phyloP scores from a whole-genome alignment of 140 eudicot species.

The Cichorium intybus region DNA sequence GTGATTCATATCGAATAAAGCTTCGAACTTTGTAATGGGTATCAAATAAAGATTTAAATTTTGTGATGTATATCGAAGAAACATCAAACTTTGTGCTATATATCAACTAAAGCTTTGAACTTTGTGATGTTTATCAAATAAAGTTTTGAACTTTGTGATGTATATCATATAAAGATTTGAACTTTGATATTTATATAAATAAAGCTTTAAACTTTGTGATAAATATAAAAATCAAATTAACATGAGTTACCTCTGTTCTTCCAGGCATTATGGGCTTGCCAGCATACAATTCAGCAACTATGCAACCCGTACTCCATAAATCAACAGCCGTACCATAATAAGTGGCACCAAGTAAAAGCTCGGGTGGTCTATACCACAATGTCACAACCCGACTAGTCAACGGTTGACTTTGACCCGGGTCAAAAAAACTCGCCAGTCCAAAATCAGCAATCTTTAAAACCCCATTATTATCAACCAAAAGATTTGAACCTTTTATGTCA shows the following conservation, averaged over 20 bases:
- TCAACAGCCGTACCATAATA: constrained; percentile 77
- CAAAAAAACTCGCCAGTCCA: constrained; percentile 75
- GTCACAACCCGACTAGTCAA: constrained; percentile 86
- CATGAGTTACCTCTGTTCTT: constrained; percentile 69
- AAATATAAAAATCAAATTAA: no score
- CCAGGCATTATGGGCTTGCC: constrained; percentile 93
- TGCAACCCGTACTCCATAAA: constrained; percentile 92
- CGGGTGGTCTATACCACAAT: constrained; percentile 92
- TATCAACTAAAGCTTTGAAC: no score
- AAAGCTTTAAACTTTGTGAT: no score
- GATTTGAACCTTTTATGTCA: constrained; percentile 85
- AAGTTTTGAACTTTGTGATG: no score
- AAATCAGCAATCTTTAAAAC: constrained; percentile 79
- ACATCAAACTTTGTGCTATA: no score
- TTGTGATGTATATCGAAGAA: no score
- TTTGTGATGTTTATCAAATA: no score
- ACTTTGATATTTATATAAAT: no score
- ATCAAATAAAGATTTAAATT: no score
- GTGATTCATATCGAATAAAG: no score
- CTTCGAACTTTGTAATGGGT: no score
- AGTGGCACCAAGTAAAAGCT: constrained; percentile 87
- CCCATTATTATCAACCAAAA: constrained; percentile 72
- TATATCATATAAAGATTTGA: no score
- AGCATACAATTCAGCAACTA: constrained; percentile 80
- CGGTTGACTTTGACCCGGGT: constrained; percentile 62